Percentiles rank a stretch among this genome's conserved stretches.
phyloP scores from a whole-genome alignment of 306 rosid species.

The Prunus mongolica region DNA sequence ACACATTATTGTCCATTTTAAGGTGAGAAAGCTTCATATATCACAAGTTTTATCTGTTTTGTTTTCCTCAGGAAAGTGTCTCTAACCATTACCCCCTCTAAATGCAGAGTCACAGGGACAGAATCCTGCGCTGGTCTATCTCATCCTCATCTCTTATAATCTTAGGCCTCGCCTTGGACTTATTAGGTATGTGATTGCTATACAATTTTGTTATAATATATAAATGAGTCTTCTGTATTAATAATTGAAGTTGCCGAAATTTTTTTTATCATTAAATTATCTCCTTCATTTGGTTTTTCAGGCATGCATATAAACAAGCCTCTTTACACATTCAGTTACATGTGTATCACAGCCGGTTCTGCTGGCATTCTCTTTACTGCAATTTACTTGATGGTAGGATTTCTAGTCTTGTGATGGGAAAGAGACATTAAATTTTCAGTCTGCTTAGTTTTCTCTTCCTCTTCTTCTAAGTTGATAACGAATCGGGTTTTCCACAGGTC shows the following conservation, averaged over 20 bases:
- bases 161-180: conserved; percentile 57
- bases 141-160: conserved; percentile 60
- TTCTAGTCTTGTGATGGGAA: neutral
- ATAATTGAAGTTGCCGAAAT: neutral
- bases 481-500: conserved; percentile 41
- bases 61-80: neutral
- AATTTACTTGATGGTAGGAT: conserved; percentile 76
- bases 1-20: conserved; percentile 79
- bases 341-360: conserved; percentile 79
- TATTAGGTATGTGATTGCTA: conserved; percentile 42
- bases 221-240: neutral
- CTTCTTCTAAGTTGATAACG: neutral
- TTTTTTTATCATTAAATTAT: neutral
- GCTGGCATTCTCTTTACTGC: conserved; percentile 74
- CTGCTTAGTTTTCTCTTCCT: neutral
- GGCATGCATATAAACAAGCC: conserved; percentile 89
- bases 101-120: conserved; percentile 53
- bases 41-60: neutral
- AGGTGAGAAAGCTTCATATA: conserved; percentile 13
- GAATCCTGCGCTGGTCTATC: conserved; percentile 73
- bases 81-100: neutral
- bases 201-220: neutral
- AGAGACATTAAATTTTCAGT: neutral
- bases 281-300: conserved; percentile 11
- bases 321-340: conserved; percentile 82